Evolutionary conservation across 2,329 filamentous ascomycete genomes (phyloP).

Genomic region (Fusarium nisikadoi): DNA sequence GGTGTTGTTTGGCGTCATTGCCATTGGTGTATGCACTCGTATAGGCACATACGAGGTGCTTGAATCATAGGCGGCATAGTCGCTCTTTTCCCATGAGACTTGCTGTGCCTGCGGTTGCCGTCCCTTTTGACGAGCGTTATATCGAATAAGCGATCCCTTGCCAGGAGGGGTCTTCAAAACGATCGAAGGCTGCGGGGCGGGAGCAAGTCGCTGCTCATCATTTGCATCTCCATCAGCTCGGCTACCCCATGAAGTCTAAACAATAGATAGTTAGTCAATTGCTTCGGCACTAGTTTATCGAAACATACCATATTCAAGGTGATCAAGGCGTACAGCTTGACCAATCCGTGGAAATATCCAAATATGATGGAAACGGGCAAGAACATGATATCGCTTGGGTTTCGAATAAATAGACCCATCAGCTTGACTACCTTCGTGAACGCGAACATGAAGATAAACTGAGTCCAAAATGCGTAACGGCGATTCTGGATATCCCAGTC

Average conservation of each 20-base stretch:
- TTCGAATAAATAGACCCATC: constrained; percentile 83
- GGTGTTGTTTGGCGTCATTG: constrained; percentile 33
- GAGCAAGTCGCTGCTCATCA: constrained; percentile 75
- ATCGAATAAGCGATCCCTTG: constrained; percentile 57
- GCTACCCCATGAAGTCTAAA: constrained; percentile 93
- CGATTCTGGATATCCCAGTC: constrained; percentile 66
- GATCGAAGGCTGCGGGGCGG: constrained; percentile 54
- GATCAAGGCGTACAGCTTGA: constrained; percentile 88
- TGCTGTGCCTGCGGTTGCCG: constrained; percentile 44
- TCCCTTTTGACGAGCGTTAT: constrained; percentile 57
- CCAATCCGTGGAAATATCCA: constrained; percentile 90
- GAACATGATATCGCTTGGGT: constrained; percentile 82
- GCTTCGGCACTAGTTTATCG: constrained; percentile 1
- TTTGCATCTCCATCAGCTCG: constrained; percentile 90
- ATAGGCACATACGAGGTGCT: constrained; percentile 51
- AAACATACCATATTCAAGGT: constrained; percentile 83
- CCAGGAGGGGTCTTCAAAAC: constrained; percentile 58
- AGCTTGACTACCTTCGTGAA: constrained; percentile 94
- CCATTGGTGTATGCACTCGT: constrained; percentile 42
- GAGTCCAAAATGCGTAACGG: constrained; percentile 66
- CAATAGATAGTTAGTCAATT: constrained; percentile 19
- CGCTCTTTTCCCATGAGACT: constrained; percentile 48
- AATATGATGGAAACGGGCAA: constrained; percentile 89
- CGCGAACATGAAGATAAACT: constrained; percentile 78
- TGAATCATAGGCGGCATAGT: constrained; percentile 50